Base-by-base conservation (phyloP, 2,329 filamentous ascomycete species). In the Parascedosporium putredinis region DNA sequence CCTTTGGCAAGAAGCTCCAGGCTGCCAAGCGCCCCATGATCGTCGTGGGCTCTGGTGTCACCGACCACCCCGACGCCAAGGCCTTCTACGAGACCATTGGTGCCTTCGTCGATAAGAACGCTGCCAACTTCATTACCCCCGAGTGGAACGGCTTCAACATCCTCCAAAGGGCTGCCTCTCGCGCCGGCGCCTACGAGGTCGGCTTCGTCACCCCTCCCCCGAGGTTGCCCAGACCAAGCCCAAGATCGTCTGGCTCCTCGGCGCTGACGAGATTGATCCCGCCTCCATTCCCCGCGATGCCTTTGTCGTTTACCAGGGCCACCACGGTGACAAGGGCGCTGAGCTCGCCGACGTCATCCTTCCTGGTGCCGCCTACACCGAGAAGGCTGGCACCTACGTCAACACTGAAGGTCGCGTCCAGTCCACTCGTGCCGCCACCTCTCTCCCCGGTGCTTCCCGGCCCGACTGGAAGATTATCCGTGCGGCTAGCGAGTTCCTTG, bases 381-480 rank as follows among this genome's bases (percentile, higher is more conserved):
- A 98, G 74, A 98, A 97, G 76, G 81, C 85, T 22, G 90, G 83
- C 53, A 98, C 93, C 42, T 98, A 95, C 63, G 81, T 98, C 70
- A 98, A 97, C 79, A 97, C 93, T 0, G 93, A 98, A 69, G 93
- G 93, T 51, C 87, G 93, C 59, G 88, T 93, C 20, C 93, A 98
- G 72, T 85, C 95, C 74, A 93, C 87, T 49, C 86, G 93, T 56
- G 84, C 88, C 45, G 93, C 93, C 25, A 94, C 89, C 33, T 86
- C 86, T 43, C 76, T 95, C 56, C 88, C 89, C 22, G 93, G 93
- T 53, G 93, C 89, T 49, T 82, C 91, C 51, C 82, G 93, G 62
- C 91, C 93, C 55, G 93, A 98, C 72, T 98, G 93, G 93, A 98
- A 97, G 81, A 97, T 98, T 62, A 83, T 98, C 59, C 88, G 93